Percentiles rank a stretch among this genome's conserved stretches.
Evolutionary conservation across 2,329 filamentous ascomycete genomes (phyloP).

Genomic region (Colletotrichum costaricense): DNA sequence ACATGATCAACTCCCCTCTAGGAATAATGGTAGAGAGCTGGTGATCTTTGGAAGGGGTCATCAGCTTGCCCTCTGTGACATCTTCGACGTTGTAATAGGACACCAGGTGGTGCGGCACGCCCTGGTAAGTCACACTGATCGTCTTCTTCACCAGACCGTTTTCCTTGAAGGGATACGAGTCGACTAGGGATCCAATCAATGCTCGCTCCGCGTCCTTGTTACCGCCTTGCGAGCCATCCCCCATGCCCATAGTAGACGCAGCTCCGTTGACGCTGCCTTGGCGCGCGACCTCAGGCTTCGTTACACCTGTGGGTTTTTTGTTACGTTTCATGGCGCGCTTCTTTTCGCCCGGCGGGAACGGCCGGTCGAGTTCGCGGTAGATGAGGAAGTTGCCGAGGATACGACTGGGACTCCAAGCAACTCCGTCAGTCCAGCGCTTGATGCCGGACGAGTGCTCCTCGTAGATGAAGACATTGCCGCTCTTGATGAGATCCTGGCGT

Average conservation of each 20-base stretch:
- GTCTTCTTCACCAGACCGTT: conserved; percentile 92
- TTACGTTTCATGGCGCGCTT: conserved; percentile 83
- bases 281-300: conserved; percentile 46
- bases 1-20: conserved; percentile 67
- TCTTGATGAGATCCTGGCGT: conserved; percentile 79
- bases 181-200: conserved; percentile 74
- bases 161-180: conserved; percentile 88
- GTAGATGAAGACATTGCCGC: conserved; percentile 91
- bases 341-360: conserved; percentile 85
- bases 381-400: conserved; percentile 88
- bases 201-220: conserved; percentile 34
- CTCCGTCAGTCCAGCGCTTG: conserved; percentile 93
- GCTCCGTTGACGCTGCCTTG: conserved; percentile 23
- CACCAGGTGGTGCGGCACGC: conserved; percentile 85
- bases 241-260: conserved; percentile 15
- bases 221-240: conserved; percentile 18
- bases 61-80: conserved; percentile 71
- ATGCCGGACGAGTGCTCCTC: conserved; percentile 92
- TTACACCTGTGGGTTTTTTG: conserved; percentile 52
- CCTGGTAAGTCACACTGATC: conserved; percentile 81
- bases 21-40: conserved; percentile 62
- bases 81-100: conserved; percentile 90
- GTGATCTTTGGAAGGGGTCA: conserved; percentile 64
- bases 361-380: conserved; percentile 83
- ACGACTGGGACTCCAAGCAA: conserved; percentile 89